A percentile compares a stretch with the other conserved stretches of the same genome.
Evolutionary conservation across 2,329 filamentous ascomycete genomes (phyloP).

Genomic region (Corynespora cassiicola): DNA sequence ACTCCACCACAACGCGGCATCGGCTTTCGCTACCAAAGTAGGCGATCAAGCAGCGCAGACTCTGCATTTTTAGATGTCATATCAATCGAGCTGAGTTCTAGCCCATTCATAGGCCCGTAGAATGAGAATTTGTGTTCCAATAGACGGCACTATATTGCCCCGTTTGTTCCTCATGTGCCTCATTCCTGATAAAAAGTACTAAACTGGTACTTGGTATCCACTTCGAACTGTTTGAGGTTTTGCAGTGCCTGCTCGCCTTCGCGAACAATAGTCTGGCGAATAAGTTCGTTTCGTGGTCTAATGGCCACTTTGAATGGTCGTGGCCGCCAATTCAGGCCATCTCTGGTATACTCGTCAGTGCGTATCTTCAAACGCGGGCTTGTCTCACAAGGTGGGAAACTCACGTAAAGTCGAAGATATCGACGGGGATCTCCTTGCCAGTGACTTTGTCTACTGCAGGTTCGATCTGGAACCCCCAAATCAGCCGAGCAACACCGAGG

Average conservation of each 20-base stretch:
- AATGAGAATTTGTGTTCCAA: no score
- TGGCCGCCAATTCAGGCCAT: constrained; percentile 63
- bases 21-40: no score
- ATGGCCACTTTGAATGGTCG: constrained; percentile 60
- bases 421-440: constrained; percentile 56
- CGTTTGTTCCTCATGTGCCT: no score
- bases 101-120: no score
- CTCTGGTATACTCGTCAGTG: constrained; percentile 32
- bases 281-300: constrained; percentile 54
- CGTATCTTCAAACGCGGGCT: background rate
- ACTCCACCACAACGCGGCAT: no score
- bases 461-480: constrained; percentile 61
- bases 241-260: constrained; percentile 58
- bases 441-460: constrained; percentile 37
- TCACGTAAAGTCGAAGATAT: constrained; percentile 61
- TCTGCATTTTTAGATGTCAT: no score
- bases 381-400: constrained; percentile 5
- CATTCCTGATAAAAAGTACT: constrained; percentile 13
- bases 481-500: constrained; percentile 59
- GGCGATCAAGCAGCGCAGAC: no score
- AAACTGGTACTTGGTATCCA: constrained; percentile 61
- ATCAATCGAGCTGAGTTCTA: no score
- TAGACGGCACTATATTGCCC: no score
- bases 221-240: constrained; percentile 57
- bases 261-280: constrained; percentile 54